Evolutionary conservation across 1,284 basidiomycete genomes (phyloP), one percentile per base, ranked within the genome.

Genomic region (Ceratobasidium sp.): DNA sequence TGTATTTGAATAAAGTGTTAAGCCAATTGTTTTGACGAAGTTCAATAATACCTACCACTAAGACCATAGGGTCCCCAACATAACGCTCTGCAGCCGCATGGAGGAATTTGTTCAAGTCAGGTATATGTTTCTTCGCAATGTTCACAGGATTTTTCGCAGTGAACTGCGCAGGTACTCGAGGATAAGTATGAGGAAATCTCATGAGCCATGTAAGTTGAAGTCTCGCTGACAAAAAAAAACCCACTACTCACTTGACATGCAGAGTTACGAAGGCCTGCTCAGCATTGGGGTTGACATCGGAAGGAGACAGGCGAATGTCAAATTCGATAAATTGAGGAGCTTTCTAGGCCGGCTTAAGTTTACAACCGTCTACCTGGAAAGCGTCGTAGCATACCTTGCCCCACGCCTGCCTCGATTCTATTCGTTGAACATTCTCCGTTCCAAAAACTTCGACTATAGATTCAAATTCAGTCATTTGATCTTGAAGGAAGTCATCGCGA

Each of bases 111-210:
- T 75, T 54, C 49, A 75, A 26, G 31, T 49, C 71, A 20, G 61
- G 71, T 15, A 75, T 33, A 49, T 75, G 71, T 20, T 64, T 75
- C 71, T 75, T 75, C 23, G 71, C 60, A 54, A 75, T 64, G 47
- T 75, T 75, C 33, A 75, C 71, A 17, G 60, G 61, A 47, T 75
- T 37, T 33, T 75, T 75, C 26, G 42, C 61, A 23, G 60, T 75
- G 28, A 75, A 64, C n/a, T 75, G 71, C 10, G 71, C 71, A 20
- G 71, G 71, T 13, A 75, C 71, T 31, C 71, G 71, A 31, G 71
- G 71, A 42, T 75, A 75, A 20, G 71, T 75, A 31, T 65, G 71
- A 56, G 71, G 60, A 31, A 75, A 75, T 49, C 71, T 75, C 47
- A 23, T 13, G 23, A 23, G 23, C 23, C 2, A 45, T 5, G 26